These are phyloP conservation scores for Coemansia sp. DNA, from an alignment of 192 early-diverging fungal genomes.

Conservation along the genomic window DNA sequence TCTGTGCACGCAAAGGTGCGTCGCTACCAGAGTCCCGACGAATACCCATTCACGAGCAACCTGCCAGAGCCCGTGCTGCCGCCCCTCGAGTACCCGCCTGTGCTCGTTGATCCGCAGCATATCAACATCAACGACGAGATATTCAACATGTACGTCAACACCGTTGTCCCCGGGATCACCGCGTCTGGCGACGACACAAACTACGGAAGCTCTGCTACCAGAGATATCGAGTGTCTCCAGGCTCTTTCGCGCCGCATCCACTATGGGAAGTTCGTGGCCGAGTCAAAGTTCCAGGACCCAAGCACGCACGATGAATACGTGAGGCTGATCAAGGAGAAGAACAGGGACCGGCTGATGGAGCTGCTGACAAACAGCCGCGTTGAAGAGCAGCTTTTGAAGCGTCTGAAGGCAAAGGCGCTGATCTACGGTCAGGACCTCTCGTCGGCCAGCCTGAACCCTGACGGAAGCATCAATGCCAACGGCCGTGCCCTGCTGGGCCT, in stretches of 20 bases:
- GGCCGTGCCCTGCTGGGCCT: slow-evolving; percentile 4
- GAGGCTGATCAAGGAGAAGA: slow-evolving; percentile 63
- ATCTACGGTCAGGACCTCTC: slow-evolving; percentile 90
- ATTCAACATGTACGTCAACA: slow-evolving; percentile 73
- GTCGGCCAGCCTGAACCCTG: slow-evolving; percentile 21
- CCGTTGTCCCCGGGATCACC: slow-evolving; percentile 80
- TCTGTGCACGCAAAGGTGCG: slow-evolving; percentile 84
- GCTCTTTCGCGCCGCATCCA: slow-evolving; percentile 90
- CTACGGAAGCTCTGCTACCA: slow-evolving; percentile 90
- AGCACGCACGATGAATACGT: slow-evolving; percentile 74
- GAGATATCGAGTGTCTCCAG: slow-evolving; percentile 91
- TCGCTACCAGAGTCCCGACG: slow-evolving; percentile 87
- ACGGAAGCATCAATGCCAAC: slow-evolving; percentile 28
- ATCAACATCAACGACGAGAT: slow-evolving; percentile 89
- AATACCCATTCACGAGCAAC: slow-evolving; percentile 84
- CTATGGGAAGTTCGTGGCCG: slow-evolving; percentile 96
- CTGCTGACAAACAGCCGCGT: slow-evolving; percentile 86
- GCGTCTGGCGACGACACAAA: slow-evolving; percentile 75
- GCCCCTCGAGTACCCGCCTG: slow-evolving; percentile 71
- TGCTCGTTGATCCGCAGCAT: slow-evolving; percentile 66
- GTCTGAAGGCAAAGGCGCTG: slow-evolving; percentile 83
- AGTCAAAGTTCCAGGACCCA: slow-evolving; percentile 92
- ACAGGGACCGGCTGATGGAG: slow-evolving; percentile 74
- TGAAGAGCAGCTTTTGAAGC: slow-evolving; percentile 75
- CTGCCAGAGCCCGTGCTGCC: slow-evolving; percentile 89